Percentiles rank a stretch among this genome's conserved stretches.
Evolutionary conservation across 73 alveolate species (phyloP).

Genomic region (Uronychia binucleata): DNA sequence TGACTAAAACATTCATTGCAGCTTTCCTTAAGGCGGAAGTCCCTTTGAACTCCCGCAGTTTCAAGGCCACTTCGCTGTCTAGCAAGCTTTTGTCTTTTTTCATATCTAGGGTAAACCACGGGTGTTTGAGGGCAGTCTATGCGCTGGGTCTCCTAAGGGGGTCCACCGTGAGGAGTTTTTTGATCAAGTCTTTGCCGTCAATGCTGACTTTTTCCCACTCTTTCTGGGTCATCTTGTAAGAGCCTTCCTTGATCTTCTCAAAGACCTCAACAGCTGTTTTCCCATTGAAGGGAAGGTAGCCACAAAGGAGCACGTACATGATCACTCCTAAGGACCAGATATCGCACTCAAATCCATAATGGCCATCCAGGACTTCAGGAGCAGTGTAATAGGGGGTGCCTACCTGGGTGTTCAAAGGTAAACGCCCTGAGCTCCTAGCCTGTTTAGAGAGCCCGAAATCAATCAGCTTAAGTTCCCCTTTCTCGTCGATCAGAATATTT

Average conservation of each 20-base stretch:
- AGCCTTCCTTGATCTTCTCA: conserved; percentile 52
- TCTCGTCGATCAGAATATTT: conserved; percentile 71
- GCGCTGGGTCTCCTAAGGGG: conserved; percentile 65
- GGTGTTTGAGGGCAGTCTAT: conserved; percentile 53
- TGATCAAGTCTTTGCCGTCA: conserved; percentile 70
- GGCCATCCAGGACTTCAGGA: conserved; percentile 45
- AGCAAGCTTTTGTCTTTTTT: background rate
- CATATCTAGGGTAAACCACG: no score
- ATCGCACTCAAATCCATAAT: conserved; percentile 69
- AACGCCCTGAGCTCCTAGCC: conserved; percentile 4
- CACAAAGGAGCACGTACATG: conserved; percentile 71
- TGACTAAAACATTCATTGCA: conserved; percentile 61
- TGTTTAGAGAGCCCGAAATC: conserved; percentile 86
- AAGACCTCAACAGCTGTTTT: conserved; percentile 44
- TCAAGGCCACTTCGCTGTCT: background rate
- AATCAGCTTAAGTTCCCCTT: conserved; percentile 72
- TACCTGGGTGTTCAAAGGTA: background rate
- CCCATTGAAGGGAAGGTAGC: conserved; percentile 74
- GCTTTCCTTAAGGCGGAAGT: conserved; percentile 66
- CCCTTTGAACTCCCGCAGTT: conserved; percentile 10
- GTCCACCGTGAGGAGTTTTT: conserved; percentile 50
- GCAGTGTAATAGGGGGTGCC: conserved; percentile 56
- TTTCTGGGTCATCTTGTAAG: conserved; percentile 21
- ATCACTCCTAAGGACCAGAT: conserved; percentile 85
- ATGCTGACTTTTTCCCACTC: conserved; percentile 56